phyloP scores from a whole-genome alignment of 1,139 yeast species.

The Protomyces arabidopsidicola region DNA sequence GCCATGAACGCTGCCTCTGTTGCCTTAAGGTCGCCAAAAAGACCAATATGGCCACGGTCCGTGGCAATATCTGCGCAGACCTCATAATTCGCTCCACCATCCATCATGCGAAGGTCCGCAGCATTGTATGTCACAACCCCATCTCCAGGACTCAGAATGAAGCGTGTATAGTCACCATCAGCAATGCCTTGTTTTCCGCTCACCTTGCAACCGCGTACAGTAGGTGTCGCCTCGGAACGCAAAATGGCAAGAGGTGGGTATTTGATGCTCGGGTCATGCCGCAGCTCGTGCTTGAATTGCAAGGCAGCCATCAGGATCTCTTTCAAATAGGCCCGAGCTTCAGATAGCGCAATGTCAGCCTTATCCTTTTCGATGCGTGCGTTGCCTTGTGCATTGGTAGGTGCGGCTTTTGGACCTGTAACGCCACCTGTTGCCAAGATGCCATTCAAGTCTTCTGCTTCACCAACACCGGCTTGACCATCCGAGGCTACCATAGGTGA shows the following conservation, averaged over 20 bases:
- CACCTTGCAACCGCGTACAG: slow-evolving; percentile 74
- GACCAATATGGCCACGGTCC: slow-evolving; percentile 68
- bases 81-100: slow-evolving; percentile 28
- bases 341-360: not conserved
- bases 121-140: slow-evolving; percentile 84
- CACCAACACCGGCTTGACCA: slow-evolving; percentile 12
- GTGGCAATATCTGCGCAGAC: slow-evolving; percentile 60
- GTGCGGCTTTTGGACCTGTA: slow-evolving; percentile 3
- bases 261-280: slow-evolving; percentile 46
- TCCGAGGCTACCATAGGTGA: slow-evolving; percentile 59
- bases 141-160: slow-evolving; percentile 85
- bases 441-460: slow-evolving; percentile 6
- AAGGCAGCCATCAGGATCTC: slow-evolving; percentile 61
- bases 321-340: slow-evolving; percentile 48
- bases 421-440: slow-evolving; percentile 7
- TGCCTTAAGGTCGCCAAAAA: slow-evolving; percentile 67
- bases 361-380: not conserved
- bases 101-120: slow-evolving; percentile 59
- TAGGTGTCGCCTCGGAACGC: slow-evolving; percentile 76
- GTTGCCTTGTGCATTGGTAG: not conserved
- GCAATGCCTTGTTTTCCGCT: slow-evolving; percentile 56
- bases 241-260: slow-evolving; percentile 83
- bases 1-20: slow-evolving; percentile 9
- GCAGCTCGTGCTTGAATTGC: slow-evolving; percentile 54
- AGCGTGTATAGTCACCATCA: slow-evolving; percentile 68